Conservation (phyloP, 768 basidiomycete genomes). For the Boletus reticulatus region DNA sequence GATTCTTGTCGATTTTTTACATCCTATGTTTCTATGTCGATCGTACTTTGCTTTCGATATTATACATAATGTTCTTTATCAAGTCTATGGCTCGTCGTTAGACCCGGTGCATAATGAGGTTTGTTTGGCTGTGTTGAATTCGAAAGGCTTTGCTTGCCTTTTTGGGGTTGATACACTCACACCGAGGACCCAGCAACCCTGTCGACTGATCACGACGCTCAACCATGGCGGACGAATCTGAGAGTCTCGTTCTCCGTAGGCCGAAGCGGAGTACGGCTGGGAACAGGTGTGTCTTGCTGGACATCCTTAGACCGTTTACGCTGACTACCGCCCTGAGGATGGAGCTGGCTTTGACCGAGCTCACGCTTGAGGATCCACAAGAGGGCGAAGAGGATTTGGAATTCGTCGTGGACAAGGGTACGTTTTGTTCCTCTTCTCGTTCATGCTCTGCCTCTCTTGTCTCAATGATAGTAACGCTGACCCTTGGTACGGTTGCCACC, state of each 20-base stretch:
- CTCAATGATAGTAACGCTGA: background rate
- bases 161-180: background rate
- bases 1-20: no score
- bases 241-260: constrained; percentile 51
- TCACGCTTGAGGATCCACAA: constrained; percentile 44
- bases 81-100: no score
- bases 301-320: background rate
- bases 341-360: constrained; percentile 70
- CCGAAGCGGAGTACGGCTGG: constrained; percentile 74
- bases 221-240: constrained; percentile 13
- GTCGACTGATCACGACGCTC: no score
- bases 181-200: background rate
- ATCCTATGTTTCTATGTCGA: no score
- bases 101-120: no score
- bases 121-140: constrained; percentile 19
- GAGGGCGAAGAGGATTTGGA: constrained; percentile 75
- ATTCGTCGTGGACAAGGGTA: constrained; percentile 66
- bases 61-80: no score
- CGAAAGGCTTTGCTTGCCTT: constrained; percentile 8
- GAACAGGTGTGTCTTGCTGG: constrained; percentile 51
- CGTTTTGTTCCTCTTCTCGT: background rate
- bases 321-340: constrained; percentile 48
- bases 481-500: background rate
- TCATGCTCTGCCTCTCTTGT: background rate
- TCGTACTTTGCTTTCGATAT: no score